Percentiles rank a stretch among this genome's conserved stretches.
Evolutionary conservation across 169 alveolate genomes (phyloP).

Genomic region (Eimeria necatrix): DNA sequence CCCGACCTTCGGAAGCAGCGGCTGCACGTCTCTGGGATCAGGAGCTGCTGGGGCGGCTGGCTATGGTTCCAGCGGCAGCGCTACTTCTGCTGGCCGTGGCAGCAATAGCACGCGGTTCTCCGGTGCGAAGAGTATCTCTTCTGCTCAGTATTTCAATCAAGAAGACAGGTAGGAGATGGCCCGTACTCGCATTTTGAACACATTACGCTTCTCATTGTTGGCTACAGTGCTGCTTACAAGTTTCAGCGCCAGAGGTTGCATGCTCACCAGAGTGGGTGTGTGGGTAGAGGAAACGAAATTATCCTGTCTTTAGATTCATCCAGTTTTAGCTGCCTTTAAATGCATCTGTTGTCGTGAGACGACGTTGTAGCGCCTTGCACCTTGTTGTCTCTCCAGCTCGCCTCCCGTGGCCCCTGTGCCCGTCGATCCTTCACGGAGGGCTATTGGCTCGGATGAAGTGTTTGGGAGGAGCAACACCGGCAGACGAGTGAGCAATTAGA

Average conservation of each 20-base stretch:
- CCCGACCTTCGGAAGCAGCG: conserved; percentile 53
- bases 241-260: too few relatives aligned
- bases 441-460: conserved; percentile 76
- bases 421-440: conserved; percentile 75
- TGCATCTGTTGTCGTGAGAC: neutral
- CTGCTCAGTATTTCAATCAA: conserved; percentile 74
- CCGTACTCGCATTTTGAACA: too few relatives aligned
- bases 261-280: too few relatives aligned
- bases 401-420: conserved; percentile 73
- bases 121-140: conserved; percentile 79
- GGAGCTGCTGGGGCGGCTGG: conserved; percentile 6
- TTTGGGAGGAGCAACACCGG: conserved; percentile 70
- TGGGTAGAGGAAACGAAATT: too few relatives aligned
- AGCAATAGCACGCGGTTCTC: conserved; percentile 74
- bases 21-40: conserved; percentile 14
- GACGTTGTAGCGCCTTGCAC: too few relatives aligned
- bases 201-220: neutral
- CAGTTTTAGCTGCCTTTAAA: neutral
- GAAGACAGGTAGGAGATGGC: neutral
- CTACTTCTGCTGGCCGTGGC: conserved; percentile 20
- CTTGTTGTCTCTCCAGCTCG: neutral
- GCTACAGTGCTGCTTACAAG: neutral
- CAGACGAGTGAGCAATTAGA: conserved; percentile 17
- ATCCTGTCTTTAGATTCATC: neutral
- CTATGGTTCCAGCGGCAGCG: conserved; percentile 43